phyloP scores from a whole-genome alignment of 1,284 basidiomycete species.

The Lignosus rhinocerotis region DNA sequence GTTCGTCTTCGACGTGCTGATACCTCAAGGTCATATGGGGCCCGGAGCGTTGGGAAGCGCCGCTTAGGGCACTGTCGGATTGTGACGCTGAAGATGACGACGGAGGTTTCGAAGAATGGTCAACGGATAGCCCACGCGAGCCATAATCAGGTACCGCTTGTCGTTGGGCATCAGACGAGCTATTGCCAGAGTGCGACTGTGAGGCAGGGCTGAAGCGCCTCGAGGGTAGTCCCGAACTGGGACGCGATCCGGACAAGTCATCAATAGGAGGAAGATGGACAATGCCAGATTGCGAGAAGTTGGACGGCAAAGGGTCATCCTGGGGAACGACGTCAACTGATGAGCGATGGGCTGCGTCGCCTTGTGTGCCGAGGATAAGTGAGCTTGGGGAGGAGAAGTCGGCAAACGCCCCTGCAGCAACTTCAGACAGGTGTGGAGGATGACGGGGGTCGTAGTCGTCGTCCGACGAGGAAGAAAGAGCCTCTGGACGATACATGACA shows the following conservation, averaged over 20 bases:
- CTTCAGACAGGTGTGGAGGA: conserved; percentile 32
- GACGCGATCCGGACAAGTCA: conserved; percentile 18
- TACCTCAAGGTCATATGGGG: conserved; percentile 60
- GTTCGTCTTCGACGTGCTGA: conserved; percentile 64
- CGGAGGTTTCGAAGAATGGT: conserved; percentile 8
- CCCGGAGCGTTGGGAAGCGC: conserved; percentile 22
- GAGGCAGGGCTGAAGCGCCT: conserved; percentile 19
- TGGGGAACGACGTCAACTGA: too few relatives aligned
- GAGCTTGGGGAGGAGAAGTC: conserved; percentile 11
- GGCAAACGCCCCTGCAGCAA: conserved; percentile 31
- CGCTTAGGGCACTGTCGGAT: conserved; percentile 10
- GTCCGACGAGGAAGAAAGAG: not conserved
- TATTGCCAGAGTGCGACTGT: conserved; percentile 1
- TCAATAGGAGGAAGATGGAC: conserved; percentile 49
- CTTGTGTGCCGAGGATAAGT: conserved; percentile 6
- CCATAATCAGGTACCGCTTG: not conserved
- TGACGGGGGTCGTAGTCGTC: conserved; percentile 29
- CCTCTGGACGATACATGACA: conserved; percentile 10
- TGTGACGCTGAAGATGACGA: conserved; percentile 4
- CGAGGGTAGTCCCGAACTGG: conserved; percentile 18
- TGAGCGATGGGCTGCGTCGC: not conserved
- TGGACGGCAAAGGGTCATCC: conserved; percentile 6
- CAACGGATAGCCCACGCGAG: conserved; percentile 19
- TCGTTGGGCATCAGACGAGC: conserved; percentile 3
- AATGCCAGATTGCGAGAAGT: conserved; percentile 47